Conservation (phyloP, 495 filamentous ascomycete genomes). For the Cairneyella variabilis region DNA sequence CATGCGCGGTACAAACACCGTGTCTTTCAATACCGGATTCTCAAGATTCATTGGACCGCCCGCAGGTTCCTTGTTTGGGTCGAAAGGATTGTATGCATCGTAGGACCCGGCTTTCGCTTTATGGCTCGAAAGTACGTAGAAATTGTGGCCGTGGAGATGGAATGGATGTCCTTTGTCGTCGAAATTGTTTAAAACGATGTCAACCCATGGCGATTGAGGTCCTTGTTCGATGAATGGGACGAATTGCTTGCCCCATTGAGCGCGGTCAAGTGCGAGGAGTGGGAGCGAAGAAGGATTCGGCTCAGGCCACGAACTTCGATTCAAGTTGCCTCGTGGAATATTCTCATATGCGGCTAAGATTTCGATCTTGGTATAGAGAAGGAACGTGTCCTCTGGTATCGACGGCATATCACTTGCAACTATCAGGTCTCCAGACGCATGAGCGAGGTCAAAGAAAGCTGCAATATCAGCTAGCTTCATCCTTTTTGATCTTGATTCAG, state of each 20-base stretch:
- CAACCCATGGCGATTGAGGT: conserved; percentile 35
- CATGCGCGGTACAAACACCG: conserved; percentile 20
- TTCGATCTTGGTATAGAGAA: conserved; percentile 7
- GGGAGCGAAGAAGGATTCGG: background rate
- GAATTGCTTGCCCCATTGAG: conserved; percentile 23
- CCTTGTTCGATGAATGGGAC: conserved; percentile 25
- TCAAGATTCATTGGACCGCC: conserved; percentile 21
- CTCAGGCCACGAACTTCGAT: conserved; percentile 10
- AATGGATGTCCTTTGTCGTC: conserved; percentile 50
- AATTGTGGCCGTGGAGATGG: conserved; percentile 35
- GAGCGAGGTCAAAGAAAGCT: background rate
- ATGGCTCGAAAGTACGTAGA: conserved; percentile 21
- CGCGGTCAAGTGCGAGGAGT: background rate
- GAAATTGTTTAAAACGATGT: conserved; percentile 49
- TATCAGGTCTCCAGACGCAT: background rate
- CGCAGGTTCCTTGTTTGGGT: conserved; percentile 2
- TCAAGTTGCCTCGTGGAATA: conserved; percentile 8
- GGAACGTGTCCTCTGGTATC: background rate
- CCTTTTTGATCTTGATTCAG: background rate
- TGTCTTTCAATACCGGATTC: conserved; percentile 26
- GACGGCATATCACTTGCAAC: background rate
- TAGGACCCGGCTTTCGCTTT: conserved; percentile 2
- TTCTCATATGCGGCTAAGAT: conserved; percentile 9
- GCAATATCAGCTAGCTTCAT: too few relatives aligned
- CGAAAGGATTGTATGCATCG: conserved; percentile 27